phyloP scores from a whole-genome alignment of 768 basidiomycete genomes.

The Chalciporus sphaerocephalus region DNA sequence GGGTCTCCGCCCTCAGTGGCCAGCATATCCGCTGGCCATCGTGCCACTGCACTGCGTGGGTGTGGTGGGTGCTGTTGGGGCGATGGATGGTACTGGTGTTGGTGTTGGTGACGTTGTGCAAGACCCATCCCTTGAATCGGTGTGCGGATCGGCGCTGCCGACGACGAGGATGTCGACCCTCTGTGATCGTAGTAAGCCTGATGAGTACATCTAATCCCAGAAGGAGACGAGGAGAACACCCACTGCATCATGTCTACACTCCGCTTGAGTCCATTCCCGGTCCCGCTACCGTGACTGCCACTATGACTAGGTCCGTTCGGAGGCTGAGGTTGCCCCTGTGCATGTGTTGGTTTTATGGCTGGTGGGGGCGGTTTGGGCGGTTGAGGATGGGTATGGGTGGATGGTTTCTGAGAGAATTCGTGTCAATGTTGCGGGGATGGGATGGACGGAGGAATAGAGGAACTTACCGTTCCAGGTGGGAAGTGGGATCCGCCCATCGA shows the following conservation, averaged over 20 bases:
- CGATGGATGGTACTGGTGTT: slow-evolving; percentile 18
- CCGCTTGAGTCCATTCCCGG: slow-evolving; percentile 29
- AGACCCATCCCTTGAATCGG: slow-evolving; percentile 39
- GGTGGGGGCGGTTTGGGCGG: slow-evolving; percentile 5
- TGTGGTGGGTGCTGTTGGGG: slow-evolving; percentile 24
- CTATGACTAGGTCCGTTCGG: too few relatives aligned
- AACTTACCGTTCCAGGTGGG: slow-evolving; percentile 42
- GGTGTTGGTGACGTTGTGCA: slow-evolving; percentile 29
- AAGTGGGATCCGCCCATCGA: slow-evolving; percentile 50
- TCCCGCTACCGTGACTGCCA: neutral
- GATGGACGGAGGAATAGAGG: neutral
- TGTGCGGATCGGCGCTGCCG: slow-evolving; percentile 8
- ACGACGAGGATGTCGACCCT: slow-evolving; percentile 16
- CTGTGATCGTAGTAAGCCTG: slow-evolving; percentile 8
- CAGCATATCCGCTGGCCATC: slow-evolving; percentile 31
- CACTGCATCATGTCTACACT: slow-evolving; percentile 33
- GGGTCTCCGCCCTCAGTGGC: slow-evolving; percentile 13
- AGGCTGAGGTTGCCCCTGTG: too few relatives aligned
- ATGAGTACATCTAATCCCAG: neutral
- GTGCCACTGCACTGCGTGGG: slow-evolving; percentile 7
- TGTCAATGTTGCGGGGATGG: neutral
- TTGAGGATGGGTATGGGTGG: neutral
- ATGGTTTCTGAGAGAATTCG: slow-evolving; percentile 10
- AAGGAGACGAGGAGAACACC: slow-evolving; percentile 10
- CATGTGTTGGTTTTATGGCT: too few relatives aligned